Evolutionary conservation across 768 basidiomycete genomes (phyloP).

Genomic region (Hypsizygus marmoreus): DNA sequence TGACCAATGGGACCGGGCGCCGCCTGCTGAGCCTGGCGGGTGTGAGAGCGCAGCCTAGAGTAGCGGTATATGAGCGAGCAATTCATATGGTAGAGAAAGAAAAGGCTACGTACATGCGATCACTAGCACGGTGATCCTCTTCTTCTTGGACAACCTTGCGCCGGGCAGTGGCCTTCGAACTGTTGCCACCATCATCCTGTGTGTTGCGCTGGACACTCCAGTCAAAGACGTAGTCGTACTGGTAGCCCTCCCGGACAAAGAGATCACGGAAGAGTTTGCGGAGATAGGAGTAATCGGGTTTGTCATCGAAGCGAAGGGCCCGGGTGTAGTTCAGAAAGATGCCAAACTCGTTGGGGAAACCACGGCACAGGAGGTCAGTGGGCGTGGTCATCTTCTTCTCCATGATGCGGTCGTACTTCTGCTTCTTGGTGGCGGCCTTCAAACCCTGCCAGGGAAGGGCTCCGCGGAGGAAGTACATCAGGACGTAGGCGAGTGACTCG

Average conservation of each 20-base stretch:
- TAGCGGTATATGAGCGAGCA: constrained; percentile 16
- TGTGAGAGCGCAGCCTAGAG: constrained; percentile 82
- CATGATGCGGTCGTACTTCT: constrained; percentile 99
- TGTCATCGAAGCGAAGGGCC: constrained; percentile 98
- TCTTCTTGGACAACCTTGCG: constrained; percentile 86
- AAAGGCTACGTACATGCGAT: constrained; percentile 69
- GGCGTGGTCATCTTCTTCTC: constrained; percentile 99
- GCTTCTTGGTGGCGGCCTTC: constrained; percentile 99
- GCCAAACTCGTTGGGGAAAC: constrained; percentile 99
- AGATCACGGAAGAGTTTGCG: constrained; percentile 99
- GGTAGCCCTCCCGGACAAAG: constrained; percentile 95
- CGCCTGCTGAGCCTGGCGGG: constrained; percentile 75
- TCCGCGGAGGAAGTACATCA: constrained; percentile 99
- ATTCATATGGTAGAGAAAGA: constrained; percentile 12
- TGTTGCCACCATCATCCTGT: constrained; percentile 63
- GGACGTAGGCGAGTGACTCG: constrained; percentile 96
- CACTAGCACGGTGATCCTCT: constrained; percentile 79
- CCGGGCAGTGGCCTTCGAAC: constrained; percentile 64
- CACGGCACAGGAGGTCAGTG: constrained; percentile 94
- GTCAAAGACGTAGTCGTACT: constrained; percentile 99
- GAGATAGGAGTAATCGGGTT: constrained; percentile 99
- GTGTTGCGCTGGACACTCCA: constrained; percentile 88
- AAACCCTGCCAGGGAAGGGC: constrained; percentile 99
- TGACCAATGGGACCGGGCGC: constrained; percentile 51
- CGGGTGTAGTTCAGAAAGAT: constrained; percentile 99